Evolutionary conservation across 2,329 filamentous ascomycete species (phyloP), one percentile per base, ranked within the genome.

Genomic region (Graphiopsis chlorocephala): DNA sequence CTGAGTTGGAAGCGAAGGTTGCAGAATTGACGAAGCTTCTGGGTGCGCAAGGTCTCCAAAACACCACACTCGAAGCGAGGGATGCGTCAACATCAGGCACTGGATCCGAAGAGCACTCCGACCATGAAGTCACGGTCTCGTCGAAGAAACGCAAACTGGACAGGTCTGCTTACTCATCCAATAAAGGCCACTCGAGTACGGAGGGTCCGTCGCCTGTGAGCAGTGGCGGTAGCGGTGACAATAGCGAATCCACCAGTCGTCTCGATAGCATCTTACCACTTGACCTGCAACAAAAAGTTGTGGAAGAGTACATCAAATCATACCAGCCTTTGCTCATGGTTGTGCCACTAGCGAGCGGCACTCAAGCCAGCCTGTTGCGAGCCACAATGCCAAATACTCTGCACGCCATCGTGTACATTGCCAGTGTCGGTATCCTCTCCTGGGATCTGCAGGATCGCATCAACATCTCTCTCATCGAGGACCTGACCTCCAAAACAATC

Each of bases 401-500:
- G 64, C 78, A 87, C 17, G 80, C 85, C 0, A 82, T 88, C n/a
- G 69, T 88, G 23, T 81, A 82, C 29, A 79, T 82, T 15, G 81
- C 84, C 0, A 81, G 84, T 3, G 75, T 77, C 47, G 83, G 82
- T 1, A 76, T 80, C 3, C 80, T 86, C 7, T 75, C 80, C 5
- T 79, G 83, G 25, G 79, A 84, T 0, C 70, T 81, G 4, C 91
- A 94, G 74, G 81, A 84, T 12, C 78, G 81, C 25, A 78, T 96
- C 20, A 84, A 88, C 25, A 84, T 84, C 68, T 86, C 93, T 69
- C 78, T 92, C 64, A 90, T 92, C 80, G 85, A 88, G 68, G 79
- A 86, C 8, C 83, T 94, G 61, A 90, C 90, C 2, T 87, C 93
- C 35, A 86, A 86, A 66, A 83, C 93, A 48, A 84, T 94, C 71